Evolutionary conservation across 2,329 filamentous ascomycete species (phyloP), one percentile per base, ranked within the genome.

Genomic region (Aspergillus sp.): DNA sequence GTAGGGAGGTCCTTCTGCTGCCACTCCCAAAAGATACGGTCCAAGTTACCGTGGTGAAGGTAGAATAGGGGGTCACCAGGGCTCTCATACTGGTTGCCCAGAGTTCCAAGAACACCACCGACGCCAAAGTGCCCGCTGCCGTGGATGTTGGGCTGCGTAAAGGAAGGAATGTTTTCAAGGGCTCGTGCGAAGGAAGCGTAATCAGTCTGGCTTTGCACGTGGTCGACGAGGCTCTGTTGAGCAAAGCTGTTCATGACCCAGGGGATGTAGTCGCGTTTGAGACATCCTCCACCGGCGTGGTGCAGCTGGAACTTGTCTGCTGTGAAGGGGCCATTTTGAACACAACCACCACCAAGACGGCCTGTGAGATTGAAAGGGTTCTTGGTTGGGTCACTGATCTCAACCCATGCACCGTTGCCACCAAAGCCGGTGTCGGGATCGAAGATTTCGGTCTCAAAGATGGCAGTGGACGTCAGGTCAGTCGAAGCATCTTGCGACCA

Each of bases 21-120:
- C 71, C 69, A 74, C 38, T 58, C 59, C 68, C 69, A 76, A 45
- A 69, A 69, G 13, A 75, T 62, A 5, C 64, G 68, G 57, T 77
- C 74, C 3, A 77, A 58, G 49, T 73, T 72, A 3, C 65, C 64
- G 56, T 77, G 71, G 56, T 77, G 74, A 24, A 77, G 62, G 42
- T 67, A 77, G 62, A 73, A 78, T 3, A 71, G 53, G 18, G 70
- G 77, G 48, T 65, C 68, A 47, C 58, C 58, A n/a, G 62, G 60
- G 36, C 61, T 61, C n/a, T 56, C 45, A 38, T 57, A 55, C 26
- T 53, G 42, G 32, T 63, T 61, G 4, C 61, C 61, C 3, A 63
- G 48, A 11, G 59, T 61, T 15, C 61, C 61, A 7, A 61, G 56
- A n/a, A 61, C 55, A 49, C 61, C 61, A 6, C 59, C 61, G 13